phyloP scores from a whole-genome alignment of 345 rosid species.

The Aegle marmelos region DNA sequence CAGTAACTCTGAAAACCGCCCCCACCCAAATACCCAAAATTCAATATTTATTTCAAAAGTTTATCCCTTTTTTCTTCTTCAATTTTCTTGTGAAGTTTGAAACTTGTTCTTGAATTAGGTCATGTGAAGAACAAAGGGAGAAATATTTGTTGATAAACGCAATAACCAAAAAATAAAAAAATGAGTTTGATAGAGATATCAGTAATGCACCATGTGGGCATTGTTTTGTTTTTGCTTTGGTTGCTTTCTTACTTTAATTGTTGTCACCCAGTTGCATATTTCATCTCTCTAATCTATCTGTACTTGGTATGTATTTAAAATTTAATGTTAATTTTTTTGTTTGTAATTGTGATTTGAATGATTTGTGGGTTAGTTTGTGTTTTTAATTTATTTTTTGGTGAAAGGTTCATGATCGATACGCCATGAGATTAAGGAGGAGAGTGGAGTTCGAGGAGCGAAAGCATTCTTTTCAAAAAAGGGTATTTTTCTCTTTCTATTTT shows the following conservation, averaged over 20 bases:
- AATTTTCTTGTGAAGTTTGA: neutral
- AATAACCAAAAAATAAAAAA: neutral
- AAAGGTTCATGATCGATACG: conserved; percentile 75
- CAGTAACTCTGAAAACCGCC: neutral
- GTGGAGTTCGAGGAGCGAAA: conserved; percentile 64
- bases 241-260: conserved; percentile 51
- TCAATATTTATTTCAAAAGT: neutral
- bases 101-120: neutral
- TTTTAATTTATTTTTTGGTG: neutral
- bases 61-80: neutral
- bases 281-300: conserved; percentile 65
- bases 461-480: conserved; percentile 72
- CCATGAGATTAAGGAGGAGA: conserved; percentile 53
- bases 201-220: conserved; percentile 68
- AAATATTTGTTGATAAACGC: neutral
- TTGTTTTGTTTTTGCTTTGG: conserved; percentile 67
- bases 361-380: neutral
- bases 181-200: conserved; percentile 49
- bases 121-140: neutral
- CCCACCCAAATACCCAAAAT: neutral
- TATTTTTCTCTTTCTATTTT: conserved; percentile 19
- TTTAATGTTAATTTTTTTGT: neutral
- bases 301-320: conserved; percentile 46
- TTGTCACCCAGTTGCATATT: conserved; percentile 49
- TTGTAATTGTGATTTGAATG: neutral